phyloP scores from a whole-genome alignment of 345 rosid genomes.

The Gossypium mustelinum region DNA sequence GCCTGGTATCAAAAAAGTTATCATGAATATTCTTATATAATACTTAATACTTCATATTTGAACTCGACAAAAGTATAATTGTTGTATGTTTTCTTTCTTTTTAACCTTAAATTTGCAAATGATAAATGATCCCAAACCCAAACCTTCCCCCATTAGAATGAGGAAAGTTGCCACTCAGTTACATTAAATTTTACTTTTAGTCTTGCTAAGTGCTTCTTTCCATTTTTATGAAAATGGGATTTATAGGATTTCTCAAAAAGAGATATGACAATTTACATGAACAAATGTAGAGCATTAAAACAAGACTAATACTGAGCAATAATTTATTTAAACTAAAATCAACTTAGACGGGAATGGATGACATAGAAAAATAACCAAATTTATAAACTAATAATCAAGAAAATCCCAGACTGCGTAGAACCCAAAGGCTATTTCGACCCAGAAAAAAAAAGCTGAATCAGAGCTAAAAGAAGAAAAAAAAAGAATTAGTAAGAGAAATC shows the following conservation, averaged over 20 bases:
- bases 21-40: constrained; percentile 2
- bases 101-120: constrained; percentile 11
- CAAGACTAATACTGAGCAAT: not conserved
- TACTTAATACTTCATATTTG: not conserved
- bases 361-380: not conserved
- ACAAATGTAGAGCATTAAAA: constrained; percentile 1
- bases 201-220: constrained; percentile 4
- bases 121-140: not conserved
- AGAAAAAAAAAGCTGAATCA: not conserved
- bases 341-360: not conserved
- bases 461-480: not conserved
- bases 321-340: not conserved
- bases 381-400: not conserved
- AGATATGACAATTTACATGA: not conserved
- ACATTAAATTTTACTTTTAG: not conserved
- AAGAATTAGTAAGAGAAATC: not conserved
- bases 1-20: constrained; percentile 1
- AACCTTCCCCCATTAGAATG: not conserved
- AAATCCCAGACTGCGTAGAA: not conserved
- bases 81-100: not conserved
- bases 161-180: not conserved
- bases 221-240: constrained; percentile 8
- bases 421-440: not conserved
- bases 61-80: not conserved
- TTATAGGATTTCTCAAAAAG: constrained; percentile 1